phyloP scores from a whole-genome alignment of 2,329 filamentous ascomycete genomes.

The Didymella sp. region DNA sequence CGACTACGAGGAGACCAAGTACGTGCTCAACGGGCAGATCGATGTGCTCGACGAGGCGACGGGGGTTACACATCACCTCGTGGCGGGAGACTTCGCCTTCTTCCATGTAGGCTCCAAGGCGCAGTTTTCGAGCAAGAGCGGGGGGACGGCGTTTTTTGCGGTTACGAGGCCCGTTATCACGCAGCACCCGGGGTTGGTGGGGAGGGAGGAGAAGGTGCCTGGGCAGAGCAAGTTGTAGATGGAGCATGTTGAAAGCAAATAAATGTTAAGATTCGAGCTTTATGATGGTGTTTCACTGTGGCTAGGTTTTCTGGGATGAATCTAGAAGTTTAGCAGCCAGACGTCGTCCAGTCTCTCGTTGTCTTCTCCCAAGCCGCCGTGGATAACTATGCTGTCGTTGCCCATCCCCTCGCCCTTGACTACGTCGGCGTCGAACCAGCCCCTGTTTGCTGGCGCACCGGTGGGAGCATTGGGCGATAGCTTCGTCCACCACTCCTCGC shows the following conservation, averaged over 20 bases:
- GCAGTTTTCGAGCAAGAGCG: slow-evolving; percentile 33
- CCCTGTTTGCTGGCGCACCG: slow-evolving; percentile 52
- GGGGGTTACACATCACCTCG: slow-evolving; percentile 33
- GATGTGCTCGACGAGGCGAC: slow-evolving; percentile 37
- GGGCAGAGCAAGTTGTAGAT: slow-evolving; percentile 1
- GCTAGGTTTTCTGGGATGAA: too few species aligned
- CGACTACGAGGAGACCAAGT: slow-evolving; percentile 38
- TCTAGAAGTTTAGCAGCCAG: slow-evolving; percentile 53
- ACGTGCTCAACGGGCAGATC: slow-evolving; percentile 35
- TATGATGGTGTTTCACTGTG: too few species aligned
- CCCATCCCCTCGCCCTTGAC: slow-evolving; percentile 31
- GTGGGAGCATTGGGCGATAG: slow-evolving; percentile 29
- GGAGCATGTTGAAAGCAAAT: neutral
- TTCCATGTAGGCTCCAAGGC: slow-evolving; percentile 36
- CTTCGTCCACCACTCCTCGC: slow-evolving; percentile 46
- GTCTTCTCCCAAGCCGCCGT: slow-evolving; percentile 60
- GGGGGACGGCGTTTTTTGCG: slow-evolving; percentile 33
- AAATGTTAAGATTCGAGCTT: too few species aligned
- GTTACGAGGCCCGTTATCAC: slow-evolving; percentile 32
- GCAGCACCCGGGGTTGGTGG: slow-evolving; percentile 28
- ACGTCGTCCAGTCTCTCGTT: slow-evolving; percentile 61
- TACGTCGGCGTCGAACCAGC: slow-evolving; percentile 63
- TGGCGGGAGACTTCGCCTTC: slow-evolving; percentile 37
- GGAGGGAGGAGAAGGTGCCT: slow-evolving; percentile 28
- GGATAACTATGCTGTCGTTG: slow-evolving; percentile 53